These are phyloP conservation scores for Cymodocea nodosa DNA, from an alignment of 116 monocot genomes.

Conservation along the genomic window DNA sequence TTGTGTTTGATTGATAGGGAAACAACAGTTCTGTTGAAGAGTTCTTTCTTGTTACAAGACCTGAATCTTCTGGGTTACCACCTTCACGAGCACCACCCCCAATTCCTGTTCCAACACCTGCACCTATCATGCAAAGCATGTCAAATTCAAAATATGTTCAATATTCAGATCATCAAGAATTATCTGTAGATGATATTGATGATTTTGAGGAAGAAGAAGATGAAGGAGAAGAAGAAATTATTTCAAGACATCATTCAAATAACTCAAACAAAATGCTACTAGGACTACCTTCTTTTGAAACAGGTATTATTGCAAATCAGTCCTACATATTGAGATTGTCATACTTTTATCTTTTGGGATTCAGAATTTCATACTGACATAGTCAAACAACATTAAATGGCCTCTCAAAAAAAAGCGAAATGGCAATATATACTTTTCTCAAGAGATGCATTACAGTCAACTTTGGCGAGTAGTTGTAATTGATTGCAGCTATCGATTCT, in stretches of 20 bases:
- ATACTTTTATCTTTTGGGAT: neutral
- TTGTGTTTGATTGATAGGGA: slow-evolving; percentile 30
- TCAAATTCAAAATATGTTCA: slow-evolving; percentile 59
- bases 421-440: too few species aligned
- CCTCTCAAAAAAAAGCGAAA: too few species aligned
- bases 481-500: too few species aligned
- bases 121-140: slow-evolving; percentile 28
- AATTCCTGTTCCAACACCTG: slow-evolving; percentile 30
- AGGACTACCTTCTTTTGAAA: slow-evolving; percentile 57
- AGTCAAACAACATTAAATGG: too few species aligned
- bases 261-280: slow-evolving; percentile 44
- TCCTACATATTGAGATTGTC: neutral
- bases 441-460: too few species aligned
- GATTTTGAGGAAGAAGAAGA: slow-evolving; percentile 76
- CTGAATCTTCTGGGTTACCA: slow-evolving; percentile 67
- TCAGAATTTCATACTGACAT: neutral
- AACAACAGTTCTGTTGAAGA: slow-evolving; percentile 45
- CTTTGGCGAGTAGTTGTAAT: too few species aligned
- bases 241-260: slow-evolving; percentile 46
- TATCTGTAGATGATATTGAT: slow-evolving; percentile 91
- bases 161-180: slow-evolving; percentile 55
- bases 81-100: slow-evolving; percentile 63
- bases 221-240: slow-evolving; percentile 50
- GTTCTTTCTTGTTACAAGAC: slow-evolving; percentile 73
- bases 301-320: slow-evolving; percentile 32